Percentiles rank a stretch among this genome's conserved stretches.
phyloP scores from a whole-genome alignment of 805 yeast genomes.

The Komagataella phaffii region DNA sequence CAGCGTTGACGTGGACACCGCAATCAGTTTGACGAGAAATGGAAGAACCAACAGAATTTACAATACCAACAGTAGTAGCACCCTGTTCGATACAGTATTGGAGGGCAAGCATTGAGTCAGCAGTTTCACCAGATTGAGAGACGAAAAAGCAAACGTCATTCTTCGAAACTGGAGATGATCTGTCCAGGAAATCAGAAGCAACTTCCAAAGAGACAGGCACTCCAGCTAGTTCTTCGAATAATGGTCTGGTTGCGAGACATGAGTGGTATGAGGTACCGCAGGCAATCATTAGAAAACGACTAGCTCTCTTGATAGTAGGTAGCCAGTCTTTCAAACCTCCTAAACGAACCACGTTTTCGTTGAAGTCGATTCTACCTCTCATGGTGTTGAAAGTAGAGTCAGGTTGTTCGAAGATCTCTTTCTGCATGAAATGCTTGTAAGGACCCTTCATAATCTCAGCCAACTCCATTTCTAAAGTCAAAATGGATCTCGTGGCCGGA shows the following conservation, averaged over 20 bases:
- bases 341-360: constrained; percentile 56
- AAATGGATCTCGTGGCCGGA: constrained; percentile 91
- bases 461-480: constrained; percentile 92
- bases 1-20: constrained; percentile 99
- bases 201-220: constrained; percentile 87
- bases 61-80: constrained; percentile 94
- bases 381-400: constrained; percentile 96
- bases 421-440: constrained; percentile 94
- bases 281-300: constrained; percentile 95
- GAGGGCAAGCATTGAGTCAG: constrained; percentile 90
- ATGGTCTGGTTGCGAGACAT: constrained; percentile 91
- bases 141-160: constrained; percentile 97
- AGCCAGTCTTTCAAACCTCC: constrained; percentile 86
- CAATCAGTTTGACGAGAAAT: constrained; percentile 96
- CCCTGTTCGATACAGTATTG: constrained; percentile 95
- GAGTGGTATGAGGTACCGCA: constrained; percentile 99
- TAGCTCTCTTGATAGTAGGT: constrained; percentile 82
- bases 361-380: constrained; percentile 98
- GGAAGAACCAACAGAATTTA: constrained; percentile 93
- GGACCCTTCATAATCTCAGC: constrained; percentile 98
- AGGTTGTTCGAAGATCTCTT: constrained; percentile 97
- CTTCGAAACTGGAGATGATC: constrained; percentile 94
- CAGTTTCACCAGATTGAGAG: constrained; percentile 98
- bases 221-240: constrained; percentile 92
- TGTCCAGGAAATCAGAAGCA: constrained; percentile 90